phyloP scores from a whole-genome alignment of 164 flowering plant genomes.

The Echeveria elegans region DNA sequence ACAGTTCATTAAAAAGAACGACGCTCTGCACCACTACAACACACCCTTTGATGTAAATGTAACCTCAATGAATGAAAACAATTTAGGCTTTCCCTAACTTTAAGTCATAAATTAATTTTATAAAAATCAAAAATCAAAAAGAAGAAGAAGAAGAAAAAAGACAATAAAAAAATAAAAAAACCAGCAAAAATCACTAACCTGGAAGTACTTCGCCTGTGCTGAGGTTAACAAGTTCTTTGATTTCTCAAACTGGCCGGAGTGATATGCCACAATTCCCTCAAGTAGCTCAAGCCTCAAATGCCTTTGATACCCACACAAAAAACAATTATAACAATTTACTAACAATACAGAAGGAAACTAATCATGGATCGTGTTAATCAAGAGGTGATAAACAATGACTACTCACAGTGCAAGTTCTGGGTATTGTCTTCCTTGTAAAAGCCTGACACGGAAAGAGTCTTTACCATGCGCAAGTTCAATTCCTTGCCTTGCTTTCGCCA shows the following conservation, averaged over 20 bases:
- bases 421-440: conserved; percentile 53
- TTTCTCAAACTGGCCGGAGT: conserved; percentile 51
- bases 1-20: neutral
- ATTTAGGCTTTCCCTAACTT: neutral
- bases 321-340: neutral
- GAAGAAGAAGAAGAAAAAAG: neutral
- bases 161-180: conserved; percentile 8
- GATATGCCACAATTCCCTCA: conserved; percentile 91
- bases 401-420: conserved; percentile 81
- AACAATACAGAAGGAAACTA: neutral
- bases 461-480: conserved; percentile 75
- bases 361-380: neutral
- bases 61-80: neutral
- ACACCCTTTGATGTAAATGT: neutral
- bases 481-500: conserved; percentile 73
- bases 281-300: conserved; percentile 77
- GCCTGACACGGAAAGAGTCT: conserved; percentile 53
- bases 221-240: conserved; percentile 40
- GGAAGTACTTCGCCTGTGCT: conserved; percentile 52
- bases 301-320: conserved; percentile 21
- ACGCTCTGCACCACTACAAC: too few species aligned
- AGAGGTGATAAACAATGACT: neutral
- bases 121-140: too few species aligned
- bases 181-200: conserved; percentile 28
- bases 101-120: neutral